Base-by-base conservation (phyloP, 441 rosid species). In the Mallotus repandus region DNA sequence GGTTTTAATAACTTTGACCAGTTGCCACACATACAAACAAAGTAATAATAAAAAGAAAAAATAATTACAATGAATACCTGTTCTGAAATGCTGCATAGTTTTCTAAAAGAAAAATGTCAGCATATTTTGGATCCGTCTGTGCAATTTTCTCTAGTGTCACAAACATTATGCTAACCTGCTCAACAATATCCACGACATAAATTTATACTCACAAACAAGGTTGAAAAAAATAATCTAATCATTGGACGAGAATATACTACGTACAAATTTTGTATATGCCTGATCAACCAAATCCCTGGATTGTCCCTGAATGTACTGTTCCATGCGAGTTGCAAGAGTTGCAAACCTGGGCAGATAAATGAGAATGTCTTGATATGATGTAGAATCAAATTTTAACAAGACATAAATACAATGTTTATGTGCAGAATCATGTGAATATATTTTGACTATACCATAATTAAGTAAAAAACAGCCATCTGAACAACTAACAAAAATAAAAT, bases 211-310 rank as follows among this genome's bases (percentile, higher is more conserved):
- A 7, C 9, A 43, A 19, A 22, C 25, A 69, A 76, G 32, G 21
- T 2, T 9, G 16, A 25, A 58, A 7, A 53, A 21, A 45, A 19
- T 0, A 53, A 19, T 19, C 29, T 0, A 53, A 19, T 19, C 29
- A 71, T 48, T 53, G 13, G 35, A 6, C 9, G 14, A 56, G 22
- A 74, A 64, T 76, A 59, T 74, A 71, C 56, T 50, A 87, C 98
- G 88, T 77, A 96, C 99, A 73, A 96, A 90, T 89, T 96, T 96
- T 55, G 89, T 88, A 79, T 96, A 93, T 49, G 98, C 98, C 79
- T 96, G 98, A 87, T 96, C 99, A 85, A 93, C 98, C 83, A 96
- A 83, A 84, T 93, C 98, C 87, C 98, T 89, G 50, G 99, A 96
- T 82, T 96, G 98, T 46, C 98, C 99, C 76, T 89, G 98, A 78